These are phyloP conservation scores for Collybiopsis confluens DNA, from an alignment of 768 basidiomycete genomes.

Conservation along the genomic window DNA sequence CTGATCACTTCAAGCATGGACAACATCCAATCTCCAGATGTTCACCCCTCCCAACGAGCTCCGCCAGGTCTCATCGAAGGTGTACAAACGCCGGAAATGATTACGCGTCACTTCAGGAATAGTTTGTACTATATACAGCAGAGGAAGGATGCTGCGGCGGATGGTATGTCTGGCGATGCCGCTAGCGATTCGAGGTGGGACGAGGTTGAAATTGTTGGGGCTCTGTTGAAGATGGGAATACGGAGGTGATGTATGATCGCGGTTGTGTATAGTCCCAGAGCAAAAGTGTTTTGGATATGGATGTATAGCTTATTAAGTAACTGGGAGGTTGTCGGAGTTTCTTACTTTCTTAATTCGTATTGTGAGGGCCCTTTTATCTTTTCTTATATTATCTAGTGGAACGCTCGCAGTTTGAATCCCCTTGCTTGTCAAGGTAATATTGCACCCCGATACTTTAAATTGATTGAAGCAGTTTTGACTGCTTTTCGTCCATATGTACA, in stretches of 20 bases:
- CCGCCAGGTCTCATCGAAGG: conserved; percentile 90
- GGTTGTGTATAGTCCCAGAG: too few relatives aligned
- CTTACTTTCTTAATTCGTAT: too few relatives aligned
- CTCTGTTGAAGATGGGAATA: conserved; percentile 85
- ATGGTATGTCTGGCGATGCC: conserved; percentile 19
- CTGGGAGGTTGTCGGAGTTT: too few relatives aligned
- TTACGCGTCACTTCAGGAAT: conserved; percentile 89
- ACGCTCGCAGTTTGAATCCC: too few relatives aligned
- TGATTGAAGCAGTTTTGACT: too few relatives aligned
- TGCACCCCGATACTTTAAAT: too few relatives aligned
- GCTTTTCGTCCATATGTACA: too few relatives aligned
- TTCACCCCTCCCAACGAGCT: conserved; percentile 84
- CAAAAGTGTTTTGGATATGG: not conserved
- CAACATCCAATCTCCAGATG: conserved; percentile 79
- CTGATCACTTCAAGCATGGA: conserved; percentile 94
- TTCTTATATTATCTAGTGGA: too few relatives aligned
- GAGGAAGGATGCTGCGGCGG: conserved; percentile 55
- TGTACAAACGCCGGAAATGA: conserved; percentile 91
- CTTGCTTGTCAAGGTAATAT: too few relatives aligned
- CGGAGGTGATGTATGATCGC: conserved; percentile 46
- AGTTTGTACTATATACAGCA: conserved; percentile 79
- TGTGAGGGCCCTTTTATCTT: too few relatives aligned
- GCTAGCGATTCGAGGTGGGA: conserved; percentile 64
- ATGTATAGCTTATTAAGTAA: not conserved
- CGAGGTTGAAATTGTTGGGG: conserved; percentile 86